These are phyloP conservation scores for Acanthamoeba castellanii DNA, from an alignment of 208 protist genomes.

Conservation along the genomic window DNA sequence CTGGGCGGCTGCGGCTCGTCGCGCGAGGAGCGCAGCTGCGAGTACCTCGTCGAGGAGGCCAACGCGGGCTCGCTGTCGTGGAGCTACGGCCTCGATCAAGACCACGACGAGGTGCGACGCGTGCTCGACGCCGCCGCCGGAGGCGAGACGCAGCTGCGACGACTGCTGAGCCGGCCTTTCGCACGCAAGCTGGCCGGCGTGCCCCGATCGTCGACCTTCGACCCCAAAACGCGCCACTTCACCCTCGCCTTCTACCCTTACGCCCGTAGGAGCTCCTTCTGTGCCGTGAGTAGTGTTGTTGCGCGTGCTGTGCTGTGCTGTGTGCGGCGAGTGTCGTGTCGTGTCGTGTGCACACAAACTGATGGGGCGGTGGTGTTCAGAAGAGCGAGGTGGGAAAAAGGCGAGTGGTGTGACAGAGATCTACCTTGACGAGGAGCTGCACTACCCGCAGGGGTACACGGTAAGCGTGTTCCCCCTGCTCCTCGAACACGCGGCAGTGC, in stretches of 20 bases:
- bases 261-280: neutral
- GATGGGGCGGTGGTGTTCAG: neutral
- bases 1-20: neutral
- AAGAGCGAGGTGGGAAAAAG: neutral
- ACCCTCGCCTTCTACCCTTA: neutral
- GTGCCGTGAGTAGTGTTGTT: too few species aligned
- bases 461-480: neutral
- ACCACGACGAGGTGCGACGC: neutral
- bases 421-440: neutral
- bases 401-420: neutral
- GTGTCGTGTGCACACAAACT: neutral
- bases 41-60: neutral
- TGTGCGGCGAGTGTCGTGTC: too few species aligned
- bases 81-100: conserved; percentile 27
- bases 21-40: neutral
- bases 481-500: neutral
- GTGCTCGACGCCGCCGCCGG: neutral
- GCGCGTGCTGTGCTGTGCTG: too few species aligned
- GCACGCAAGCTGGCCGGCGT: neutral
- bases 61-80: neutral
- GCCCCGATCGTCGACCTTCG: neutral
- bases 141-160: neutral
- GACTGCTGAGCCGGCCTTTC: neutral
- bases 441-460: conserved; percentile 6
- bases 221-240: neutral